Base-by-base conservation (phyloP, 225 moss, liverwort and hornwort genomes). In the Antitrichia curtipendula region DNA sequence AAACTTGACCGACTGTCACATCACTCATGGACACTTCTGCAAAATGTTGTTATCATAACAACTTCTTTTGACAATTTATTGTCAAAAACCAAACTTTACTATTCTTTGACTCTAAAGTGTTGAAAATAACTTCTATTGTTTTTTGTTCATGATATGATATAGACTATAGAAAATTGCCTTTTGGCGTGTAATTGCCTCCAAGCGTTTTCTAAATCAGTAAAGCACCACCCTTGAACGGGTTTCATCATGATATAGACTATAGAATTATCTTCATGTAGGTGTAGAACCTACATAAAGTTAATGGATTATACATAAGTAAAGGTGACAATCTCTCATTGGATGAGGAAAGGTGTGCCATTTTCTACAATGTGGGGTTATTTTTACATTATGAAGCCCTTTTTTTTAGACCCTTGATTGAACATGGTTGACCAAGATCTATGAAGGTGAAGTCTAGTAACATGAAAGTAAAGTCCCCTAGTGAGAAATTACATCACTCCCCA, bases 201-300 rank as follows among this genome's bases (percentile, higher is more conserved):
- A n/a, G n/a, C n/a, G n/a, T n/a, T n/a, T n/a, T n/a, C n/a, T n/a
- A n/a, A n/a, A n/a, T n/a, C n/a, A n/a, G n/a, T n/a, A n/a, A n/a
- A n/a, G n/a, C n/a, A n/a, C n/a, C n/a, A n/a, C n/a, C n/a, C n/a
- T n/a, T n/a, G n/a, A n/a, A n/a, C n/a, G n/a, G n/a, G n/a, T n/a
- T n/a, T n/a, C n/a, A n/a, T n/a, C n/a, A 32, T 49, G 8, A 74
- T 4, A 31, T 49, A 4, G 4, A 31, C 12, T 20, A 12, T 5
- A 74, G 3, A 74, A 49, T 32, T 32, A 20, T 20, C 20, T 32
- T 43, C 28, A 10, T 64, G 12, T 38, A 73, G 28, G 31, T 20
- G 1, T 74, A 31, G 19, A 74, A 19, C 2, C 4, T 12, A 7
- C 2, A 40, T 23, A 11, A 18, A 0, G 0, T 32, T 12, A 74